Percentiles rank a stretch among this genome's conserved stretches.
phyloP scores from a whole-genome alignment of 1,284 basidiomycete species.

The Volvariella surrecta region DNA sequence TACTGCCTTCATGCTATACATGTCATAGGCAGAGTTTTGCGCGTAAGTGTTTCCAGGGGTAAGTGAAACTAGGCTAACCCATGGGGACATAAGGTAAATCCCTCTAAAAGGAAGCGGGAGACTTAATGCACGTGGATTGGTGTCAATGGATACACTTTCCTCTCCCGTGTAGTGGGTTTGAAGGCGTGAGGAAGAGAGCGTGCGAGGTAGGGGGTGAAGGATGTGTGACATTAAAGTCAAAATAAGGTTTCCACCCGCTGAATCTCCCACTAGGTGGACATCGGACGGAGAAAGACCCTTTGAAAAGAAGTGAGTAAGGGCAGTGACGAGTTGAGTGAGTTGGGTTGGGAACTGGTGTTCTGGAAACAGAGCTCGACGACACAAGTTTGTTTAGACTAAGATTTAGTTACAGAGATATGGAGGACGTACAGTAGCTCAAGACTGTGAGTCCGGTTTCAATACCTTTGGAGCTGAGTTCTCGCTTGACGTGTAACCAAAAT shows the following conservation, averaged over 20 bases:
- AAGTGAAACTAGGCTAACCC: constrained; percentile 21
- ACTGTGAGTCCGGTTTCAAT: constrained; percentile 22
- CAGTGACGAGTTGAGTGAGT: constrained; percentile 23
- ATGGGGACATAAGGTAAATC: constrained; percentile 30
- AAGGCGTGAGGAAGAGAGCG: too few relatives aligned
- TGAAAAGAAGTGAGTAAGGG: constrained; percentile 24
- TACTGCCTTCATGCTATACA: too few relatives aligned
- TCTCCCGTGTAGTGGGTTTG: too few relatives aligned
- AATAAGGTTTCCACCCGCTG: constrained; percentile 34
- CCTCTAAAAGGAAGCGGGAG: constrained; percentile 20
- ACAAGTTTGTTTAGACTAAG: neutral
- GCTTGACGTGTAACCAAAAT: constrained; percentile 21
- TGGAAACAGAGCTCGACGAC: constrained; percentile 16
- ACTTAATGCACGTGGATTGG: constrained; percentile 10
- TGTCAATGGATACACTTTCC: neutral
- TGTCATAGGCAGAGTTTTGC: too few relatives aligned
- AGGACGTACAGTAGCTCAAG: constrained; percentile 22
- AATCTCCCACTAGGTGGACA: constrained; percentile 47
- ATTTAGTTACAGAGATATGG: neutral
- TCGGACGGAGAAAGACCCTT: constrained; percentile 32
- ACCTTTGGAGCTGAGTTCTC: constrained; percentile 16
- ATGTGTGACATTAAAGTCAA: constrained; percentile 33
- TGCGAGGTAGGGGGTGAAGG: constrained; percentile 17
- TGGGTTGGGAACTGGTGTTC: constrained; percentile 25
- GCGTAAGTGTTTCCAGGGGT: neutral